A percentile compares a stretch with the other conserved stretches of the same genome.
Conservation (phyloP, 78 protist species). For the Capsaspora owczarzaki region DNA sequence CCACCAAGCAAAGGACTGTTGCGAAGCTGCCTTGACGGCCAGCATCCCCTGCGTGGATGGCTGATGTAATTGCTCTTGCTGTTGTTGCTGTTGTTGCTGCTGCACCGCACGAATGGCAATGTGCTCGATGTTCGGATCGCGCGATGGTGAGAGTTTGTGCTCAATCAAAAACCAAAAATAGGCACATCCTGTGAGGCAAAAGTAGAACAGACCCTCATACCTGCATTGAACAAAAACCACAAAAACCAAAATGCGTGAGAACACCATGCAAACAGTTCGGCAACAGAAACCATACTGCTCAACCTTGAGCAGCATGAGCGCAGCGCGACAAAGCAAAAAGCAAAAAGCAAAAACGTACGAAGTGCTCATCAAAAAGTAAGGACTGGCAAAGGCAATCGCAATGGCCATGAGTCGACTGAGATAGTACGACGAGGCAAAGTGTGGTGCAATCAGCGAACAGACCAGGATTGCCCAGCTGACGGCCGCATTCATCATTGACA, state of each 20-base stretch:
- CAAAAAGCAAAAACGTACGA: not conserved
- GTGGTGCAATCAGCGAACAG: not conserved
- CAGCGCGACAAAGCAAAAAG: not conserved
- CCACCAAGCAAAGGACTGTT: too few species aligned
- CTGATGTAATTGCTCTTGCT: not conserved
- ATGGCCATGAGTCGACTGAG: not conserved
- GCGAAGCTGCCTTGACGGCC: not conserved
- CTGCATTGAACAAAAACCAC: not conserved
- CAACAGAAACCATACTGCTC: not conserved
- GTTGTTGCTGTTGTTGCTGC: not conserved
- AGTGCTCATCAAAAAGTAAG: not conserved
- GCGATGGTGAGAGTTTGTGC: conserved; percentile 1
- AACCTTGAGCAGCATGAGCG: not conserved
- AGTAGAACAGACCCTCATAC: not conserved
- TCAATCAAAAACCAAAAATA: not conserved
- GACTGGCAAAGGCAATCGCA: not conserved
- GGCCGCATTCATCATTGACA: not conserved
- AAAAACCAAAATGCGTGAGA: not conserved
- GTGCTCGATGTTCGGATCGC: not conserved
- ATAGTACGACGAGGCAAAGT: not conserved
- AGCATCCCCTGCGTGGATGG: not conserved
- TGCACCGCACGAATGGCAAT: not conserved
- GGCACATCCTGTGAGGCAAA: not conserved
- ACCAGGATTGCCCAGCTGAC: not conserved
- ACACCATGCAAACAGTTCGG: not conserved